Base-by-base conservation (phyloP, 768 basidiomycete species). In the Harrya chromipes region DNA sequence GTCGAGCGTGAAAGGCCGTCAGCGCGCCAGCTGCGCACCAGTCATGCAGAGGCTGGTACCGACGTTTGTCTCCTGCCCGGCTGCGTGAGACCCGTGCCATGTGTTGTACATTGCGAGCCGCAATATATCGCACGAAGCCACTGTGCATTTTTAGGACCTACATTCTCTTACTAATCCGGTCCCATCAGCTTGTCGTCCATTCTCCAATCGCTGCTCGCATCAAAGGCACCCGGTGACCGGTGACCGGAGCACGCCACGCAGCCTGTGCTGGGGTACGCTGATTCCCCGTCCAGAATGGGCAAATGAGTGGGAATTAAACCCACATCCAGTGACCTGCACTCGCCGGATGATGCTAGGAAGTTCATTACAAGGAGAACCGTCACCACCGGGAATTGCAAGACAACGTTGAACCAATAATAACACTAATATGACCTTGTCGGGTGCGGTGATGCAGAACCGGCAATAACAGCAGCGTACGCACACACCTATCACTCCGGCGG, bases 111-210 rank as follows among this genome's bases (percentile, higher is more conserved):
- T 16, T 33, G 33, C 33, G 33, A 33, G 6, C 14, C 33, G 62
- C 53, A 64, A 64, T 64, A 45, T 53, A 64, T 64, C 62, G 60
- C 39, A 52, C 51, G 62, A 63, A 63, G 59, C 43, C 33, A 26
- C 10, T n/a, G 35, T 24, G 19, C 44, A 51, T 39, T 49, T 40
- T 46, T 56, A 40, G 58, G 48, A 48, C 31, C 33, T 20, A 17
- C 40, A 39, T 44, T 53, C 46, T 50, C 57, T 62, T 52, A 56
- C 60, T 59, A 59, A 62, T 52, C 36, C 8, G 29, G 38, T 31
- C 2, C 33, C 50, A 50, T 53, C 54, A 46, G 42, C 36, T 24
- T 33, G 36, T 47, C 43, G 39, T 53, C 51, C 37, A 23, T 35
- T 53, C 43, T 27, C 43, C 54, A 51, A 27, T 16, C 34, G 40